Evolutionary conservation across 2,329 filamentous ascomycete species (phyloP).

Genomic region (Microsporum audouinii): DNA sequence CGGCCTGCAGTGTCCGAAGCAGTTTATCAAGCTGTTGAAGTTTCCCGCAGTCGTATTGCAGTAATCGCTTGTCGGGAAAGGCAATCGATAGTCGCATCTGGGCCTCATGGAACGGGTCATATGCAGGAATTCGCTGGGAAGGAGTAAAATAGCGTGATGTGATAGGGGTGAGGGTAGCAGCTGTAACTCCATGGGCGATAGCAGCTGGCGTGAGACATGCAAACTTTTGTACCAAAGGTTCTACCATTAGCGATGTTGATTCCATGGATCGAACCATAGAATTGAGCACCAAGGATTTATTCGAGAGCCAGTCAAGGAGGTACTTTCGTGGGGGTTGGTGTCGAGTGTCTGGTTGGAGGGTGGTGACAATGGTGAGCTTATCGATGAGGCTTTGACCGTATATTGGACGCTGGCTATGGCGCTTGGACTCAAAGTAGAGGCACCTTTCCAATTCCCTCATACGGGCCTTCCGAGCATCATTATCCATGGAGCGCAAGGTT

Average conservation of each 20-base stretch:
- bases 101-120: conserved; percentile 85
- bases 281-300: conserved; percentile 45
- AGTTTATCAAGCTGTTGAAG: conserved; percentile 80
- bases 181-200: conserved; percentile 64
- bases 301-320: conserved; percentile 63
- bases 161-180: conserved; percentile 54
- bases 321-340: conserved; percentile 50
- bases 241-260: conserved; percentile 59
- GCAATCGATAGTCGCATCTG: conserved; percentile 89
- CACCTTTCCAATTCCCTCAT: conserved; percentile 72
- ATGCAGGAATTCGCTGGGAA: conserved; percentile 42
- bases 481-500: conserved; percentile 62
- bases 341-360: conserved; percentile 48
- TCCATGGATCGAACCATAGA: conserved; percentile 62
- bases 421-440: conserved; percentile 67
- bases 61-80: conserved; percentile 88
- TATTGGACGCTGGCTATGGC: conserved; percentile 67
- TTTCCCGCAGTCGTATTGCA: conserved; percentile 97
- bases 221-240: conserved; percentile 72
- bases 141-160: conserved; percentile 39
- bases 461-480: conserved; percentile 54
- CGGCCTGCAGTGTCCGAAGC: conserved; percentile 73
- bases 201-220: conserved; percentile 85
- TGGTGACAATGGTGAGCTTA: conserved; percentile 54
- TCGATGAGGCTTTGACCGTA: conserved; percentile 74